phyloP scores from a whole-genome alignment of 2,329 filamentous ascomycete species.

The Penicillium sp. region DNA sequence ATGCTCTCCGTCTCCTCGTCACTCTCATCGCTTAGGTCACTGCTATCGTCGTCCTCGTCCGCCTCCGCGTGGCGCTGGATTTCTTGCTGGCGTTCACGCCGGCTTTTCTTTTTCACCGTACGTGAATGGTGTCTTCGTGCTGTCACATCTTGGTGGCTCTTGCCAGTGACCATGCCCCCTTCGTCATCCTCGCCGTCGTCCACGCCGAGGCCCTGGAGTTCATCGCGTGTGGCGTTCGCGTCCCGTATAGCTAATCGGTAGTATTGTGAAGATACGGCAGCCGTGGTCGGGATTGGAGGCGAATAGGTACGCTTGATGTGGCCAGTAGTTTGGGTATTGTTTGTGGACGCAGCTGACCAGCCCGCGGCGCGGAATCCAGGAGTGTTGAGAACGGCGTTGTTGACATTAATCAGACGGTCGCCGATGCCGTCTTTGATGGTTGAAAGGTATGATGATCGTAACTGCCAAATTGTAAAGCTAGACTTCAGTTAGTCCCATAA shows the following conservation, averaged over 20 bases:
- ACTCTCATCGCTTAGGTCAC: slow-evolving; percentile 62
- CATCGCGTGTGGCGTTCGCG: slow-evolving; percentile 27
- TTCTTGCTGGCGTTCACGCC: slow-evolving; percentile 42
- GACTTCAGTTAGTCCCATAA: slow-evolving; percentile 10
- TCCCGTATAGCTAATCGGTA: slow-evolving; percentile 49
- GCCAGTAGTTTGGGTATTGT: slow-evolving; percentile 41
- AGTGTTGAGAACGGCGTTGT: slow-evolving; percentile 59
- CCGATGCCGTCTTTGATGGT: slow-evolving; percentile 63
- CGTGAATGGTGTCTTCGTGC: slow-evolving; percentile 42
- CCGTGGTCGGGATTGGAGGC: slow-evolving; percentile 59
- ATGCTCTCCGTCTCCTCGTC: slow-evolving; percentile 55
- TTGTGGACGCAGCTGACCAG: slow-evolving; percentile 47
- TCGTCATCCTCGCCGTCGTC: slow-evolving; percentile 59
- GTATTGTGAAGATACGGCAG: slow-evolving; percentile 57
- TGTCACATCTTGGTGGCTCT: slow-evolving; percentile 53
- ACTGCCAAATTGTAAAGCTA: slow-evolving; percentile 62
- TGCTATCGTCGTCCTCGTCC: slow-evolving; percentile 60
- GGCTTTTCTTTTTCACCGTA: slow-evolving; percentile 29
- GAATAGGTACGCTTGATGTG: slow-evolving; percentile 62
- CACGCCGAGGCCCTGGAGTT: slow-evolving; percentile 27
- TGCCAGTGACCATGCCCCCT: slow-evolving; percentile 60
- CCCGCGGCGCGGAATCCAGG: slow-evolving; percentile 62
- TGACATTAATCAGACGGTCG: slow-evolving; percentile 61
- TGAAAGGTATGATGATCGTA: slow-evolving; percentile 61
- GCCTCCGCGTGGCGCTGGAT: slow-evolving; percentile 52